A percentile compares a stretch with the other conserved stretches of the same genome.
Conservation (phyloP, 2,329 filamentous ascomycete species). For the Aureobasidium musti region DNA sequence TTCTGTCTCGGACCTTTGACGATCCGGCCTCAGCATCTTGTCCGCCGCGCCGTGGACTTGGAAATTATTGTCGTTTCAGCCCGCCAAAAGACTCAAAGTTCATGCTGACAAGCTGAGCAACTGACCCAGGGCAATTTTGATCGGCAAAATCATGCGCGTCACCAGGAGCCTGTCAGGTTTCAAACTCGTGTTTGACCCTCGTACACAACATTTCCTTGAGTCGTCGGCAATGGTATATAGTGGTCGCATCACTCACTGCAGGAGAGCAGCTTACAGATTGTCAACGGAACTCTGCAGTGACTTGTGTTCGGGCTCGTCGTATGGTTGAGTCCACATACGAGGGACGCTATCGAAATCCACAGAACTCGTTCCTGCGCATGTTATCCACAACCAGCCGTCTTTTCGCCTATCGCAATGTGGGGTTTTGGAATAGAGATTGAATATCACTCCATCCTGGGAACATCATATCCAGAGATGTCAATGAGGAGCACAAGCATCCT, state of each 20-base stretch:
- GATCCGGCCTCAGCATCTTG: background rate
- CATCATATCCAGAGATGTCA: background rate
- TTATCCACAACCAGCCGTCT: conserved; percentile 17
- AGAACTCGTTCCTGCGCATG: background rate
- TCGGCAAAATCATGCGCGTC: conserved; percentile 10
- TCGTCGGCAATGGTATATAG: background rate
- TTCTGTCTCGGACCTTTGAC: conserved; percentile 13
- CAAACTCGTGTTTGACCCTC: conserved; percentile 1
- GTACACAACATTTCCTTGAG: background rate
- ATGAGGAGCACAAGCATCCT: background rate
- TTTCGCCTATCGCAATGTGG: conserved; percentile 5
- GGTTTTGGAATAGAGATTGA: background rate
- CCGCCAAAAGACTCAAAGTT: no score
- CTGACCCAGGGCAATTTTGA: conserved; percentile 10
- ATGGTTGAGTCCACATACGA: background rate
- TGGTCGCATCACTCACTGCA: background rate
- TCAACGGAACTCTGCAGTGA: background rate
- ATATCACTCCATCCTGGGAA: background rate
- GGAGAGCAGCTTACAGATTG: background rate
- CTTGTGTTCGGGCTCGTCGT: background rate
- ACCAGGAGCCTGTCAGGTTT: conserved; percentile 16
- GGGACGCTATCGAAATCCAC: conserved; percentile 18
- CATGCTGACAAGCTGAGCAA: background rate
- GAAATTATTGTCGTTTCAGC: conserved; percentile 18
- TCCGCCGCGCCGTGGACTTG: background rate